phyloP scores from a whole-genome alignment of 495 filamentous ascomycete species.

The Venustampulla echinocandica region DNA sequence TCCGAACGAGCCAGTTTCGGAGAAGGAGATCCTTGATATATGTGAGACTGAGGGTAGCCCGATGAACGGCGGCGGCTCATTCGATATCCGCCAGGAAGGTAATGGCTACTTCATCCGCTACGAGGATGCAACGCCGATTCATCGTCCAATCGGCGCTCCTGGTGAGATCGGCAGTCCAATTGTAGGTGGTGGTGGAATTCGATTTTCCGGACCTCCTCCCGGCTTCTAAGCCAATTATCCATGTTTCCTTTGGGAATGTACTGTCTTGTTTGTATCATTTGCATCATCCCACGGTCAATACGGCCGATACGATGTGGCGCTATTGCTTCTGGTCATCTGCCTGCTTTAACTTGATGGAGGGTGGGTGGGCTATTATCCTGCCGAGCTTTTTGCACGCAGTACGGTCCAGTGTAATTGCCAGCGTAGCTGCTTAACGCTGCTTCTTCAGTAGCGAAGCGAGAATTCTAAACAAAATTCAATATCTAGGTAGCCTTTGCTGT shows the following conservation, averaged over 20 bases:
- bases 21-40: slow-evolving; percentile 75
- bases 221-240: slow-evolving; percentile 14
- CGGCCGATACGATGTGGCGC: not conserved
- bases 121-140: slow-evolving; percentile 31
- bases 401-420: not conserved
- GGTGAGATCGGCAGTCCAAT: slow-evolving; percentile 46
- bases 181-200: slow-evolving; percentile 35
- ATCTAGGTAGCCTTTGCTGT: not conserved
- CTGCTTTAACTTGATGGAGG: no score
- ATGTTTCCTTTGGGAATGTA: not conserved
- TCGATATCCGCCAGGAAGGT: slow-evolving; percentile 51
- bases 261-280: slow-evolving; percentile 19
- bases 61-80: slow-evolving; percentile 82
- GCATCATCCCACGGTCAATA: not conserved
- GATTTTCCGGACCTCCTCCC: slow-evolving; percentile 14
- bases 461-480: slow-evolving; percentile 1
- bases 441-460: not conserved
- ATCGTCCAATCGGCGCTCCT: slow-evolving; percentile 38
- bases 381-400: not conserved
- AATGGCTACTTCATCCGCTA: slow-evolving; percentile 51
- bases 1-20: slow-evolving; percentile 47
- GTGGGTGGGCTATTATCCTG: not conserved
- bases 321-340: slow-evolving; percentile 1
- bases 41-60: slow-evolving; percentile 84
- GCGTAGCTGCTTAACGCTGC: not conserved